These are phyloP conservation scores for Cytospora chrysosperma DNA, from an alignment of 2,329 filamentous ascomycete genomes.

Conservation along the genomic window DNA sequence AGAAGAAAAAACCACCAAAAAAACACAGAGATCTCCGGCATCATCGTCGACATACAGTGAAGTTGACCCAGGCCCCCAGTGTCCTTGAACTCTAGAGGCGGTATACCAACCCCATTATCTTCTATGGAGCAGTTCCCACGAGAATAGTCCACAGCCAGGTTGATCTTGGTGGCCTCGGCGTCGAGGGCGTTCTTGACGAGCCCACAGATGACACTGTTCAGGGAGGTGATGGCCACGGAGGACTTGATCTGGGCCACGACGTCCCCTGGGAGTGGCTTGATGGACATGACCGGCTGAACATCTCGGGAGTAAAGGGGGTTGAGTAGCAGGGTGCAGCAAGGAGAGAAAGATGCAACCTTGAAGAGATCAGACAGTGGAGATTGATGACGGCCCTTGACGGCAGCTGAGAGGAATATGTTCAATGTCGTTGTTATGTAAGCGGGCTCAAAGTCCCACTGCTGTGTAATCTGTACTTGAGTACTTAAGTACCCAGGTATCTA, in stretches of 20 bases:
- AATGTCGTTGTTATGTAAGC: slow-evolving; percentile 4
- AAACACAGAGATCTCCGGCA: too few species aligned
- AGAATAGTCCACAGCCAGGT: slow-evolving; percentile 69
- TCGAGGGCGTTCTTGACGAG: slow-evolving; percentile 85
- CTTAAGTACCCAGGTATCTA: neutral
- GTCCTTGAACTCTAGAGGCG: slow-evolving; percentile 67
- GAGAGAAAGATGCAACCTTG: too few species aligned
- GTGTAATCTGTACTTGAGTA: too few species aligned
- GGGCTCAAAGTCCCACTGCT: too few species aligned
- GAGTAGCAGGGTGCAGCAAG: neutral
- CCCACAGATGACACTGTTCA: slow-evolving; percentile 69
- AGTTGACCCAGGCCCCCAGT: slow-evolving; percentile 70
- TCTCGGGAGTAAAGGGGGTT: slow-evolving; percentile 6
- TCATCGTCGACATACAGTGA: slow-evolving; percentile 65
- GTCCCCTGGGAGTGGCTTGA: slow-evolving; percentile 66
- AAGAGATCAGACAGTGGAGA: neutral
- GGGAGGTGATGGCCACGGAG: slow-evolving; percentile 72
- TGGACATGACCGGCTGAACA: slow-evolving; percentile 50
- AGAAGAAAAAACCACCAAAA: too few species aligned
- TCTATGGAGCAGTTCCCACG: slow-evolving; percentile 77
- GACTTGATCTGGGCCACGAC: slow-evolving; percentile 81
- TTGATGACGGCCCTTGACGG: neutral
- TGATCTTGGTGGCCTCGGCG: slow-evolving; percentile 67
- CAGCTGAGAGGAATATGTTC: neutral
- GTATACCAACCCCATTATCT: slow-evolving; percentile 81